Evolutionary conservation across 257 asterid species (phyloP).

Genomic region (Asclepias syriaca): DNA sequence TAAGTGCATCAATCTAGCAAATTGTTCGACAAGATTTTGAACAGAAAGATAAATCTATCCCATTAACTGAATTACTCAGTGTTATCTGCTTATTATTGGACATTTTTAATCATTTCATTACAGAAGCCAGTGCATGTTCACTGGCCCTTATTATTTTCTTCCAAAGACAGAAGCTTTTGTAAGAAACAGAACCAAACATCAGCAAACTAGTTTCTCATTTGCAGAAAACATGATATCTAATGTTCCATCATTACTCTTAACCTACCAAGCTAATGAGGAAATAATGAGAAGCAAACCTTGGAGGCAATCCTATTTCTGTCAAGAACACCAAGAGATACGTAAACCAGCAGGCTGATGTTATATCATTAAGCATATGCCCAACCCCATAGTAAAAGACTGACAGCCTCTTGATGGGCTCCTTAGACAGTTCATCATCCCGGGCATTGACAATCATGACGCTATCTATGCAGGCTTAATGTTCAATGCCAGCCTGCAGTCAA

Average conservation of each 20-base stretch:
- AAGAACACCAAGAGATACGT: slow-evolving; percentile 84
- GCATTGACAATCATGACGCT: slow-evolving; percentile 31
- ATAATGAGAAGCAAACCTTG: slow-evolving; percentile 47
- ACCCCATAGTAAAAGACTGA: slow-evolving; percentile 69
- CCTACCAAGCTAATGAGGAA: slow-evolving; percentile 1
- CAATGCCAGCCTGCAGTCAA: slow-evolving; percentile 1
- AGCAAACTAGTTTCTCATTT: background rate
- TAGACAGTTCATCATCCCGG: slow-evolving; percentile 43
- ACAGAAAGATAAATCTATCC: background rate
- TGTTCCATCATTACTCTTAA: background rate
- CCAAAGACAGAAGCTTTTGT: background rate
- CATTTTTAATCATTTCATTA: background rate
- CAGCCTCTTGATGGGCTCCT: slow-evolving; percentile 47
- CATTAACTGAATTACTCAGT: background rate
- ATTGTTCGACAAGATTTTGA: background rate
- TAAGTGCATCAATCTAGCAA: background rate
- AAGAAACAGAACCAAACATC: background rate
- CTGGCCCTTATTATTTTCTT: background rate
- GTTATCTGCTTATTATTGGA: background rate
- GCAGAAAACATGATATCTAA: background rate
- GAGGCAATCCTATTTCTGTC: slow-evolving; percentile 78
- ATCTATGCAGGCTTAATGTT: slow-evolving; percentile 2
- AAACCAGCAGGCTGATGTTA: slow-evolving; percentile 95
- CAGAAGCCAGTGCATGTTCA: background rate
- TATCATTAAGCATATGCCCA: slow-evolving; percentile 92